Percentiles rank a stretch among this genome's conserved stretches.
These are phyloP conservation scores for Penicillium macrosclerotiorum DNA, from an alignment of 495 filamentous ascomycete genomes.

Conservation along the genomic window DNA sequence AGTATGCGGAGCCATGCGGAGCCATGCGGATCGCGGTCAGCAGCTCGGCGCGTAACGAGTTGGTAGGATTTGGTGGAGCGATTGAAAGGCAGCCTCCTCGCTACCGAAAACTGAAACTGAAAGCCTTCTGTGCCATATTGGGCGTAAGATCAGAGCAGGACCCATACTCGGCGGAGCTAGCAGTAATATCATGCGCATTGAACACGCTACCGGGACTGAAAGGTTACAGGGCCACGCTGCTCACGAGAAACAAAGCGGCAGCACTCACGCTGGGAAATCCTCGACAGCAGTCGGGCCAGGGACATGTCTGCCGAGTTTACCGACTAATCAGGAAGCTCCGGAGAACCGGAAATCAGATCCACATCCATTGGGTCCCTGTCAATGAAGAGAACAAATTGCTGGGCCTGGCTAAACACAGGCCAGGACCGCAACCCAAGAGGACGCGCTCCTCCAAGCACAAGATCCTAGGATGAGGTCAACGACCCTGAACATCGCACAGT, in stretches of 20 bases:
- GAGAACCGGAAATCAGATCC: conserved; percentile 19
- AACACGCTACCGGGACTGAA: conserved; percentile 10
- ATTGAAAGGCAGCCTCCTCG: conserved; percentile 12
- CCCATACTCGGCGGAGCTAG: conserved; percentile 12
- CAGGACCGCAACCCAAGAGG: conserved; percentile 15
- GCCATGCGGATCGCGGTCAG: conserved; percentile 10
- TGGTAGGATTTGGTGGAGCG: conserved; percentile 13
- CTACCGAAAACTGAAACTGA: conserved; percentile 12
- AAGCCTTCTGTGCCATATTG: conserved; percentile 8
- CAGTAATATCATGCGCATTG: conserved; percentile 4
- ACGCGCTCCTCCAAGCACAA: conserved; percentile 8
- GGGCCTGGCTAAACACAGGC: conserved; percentile 27
- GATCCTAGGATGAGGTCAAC: conserved; percentile 14
- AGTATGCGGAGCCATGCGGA: conserved; percentile 2
- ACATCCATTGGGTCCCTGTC: conserved; percentile 11
- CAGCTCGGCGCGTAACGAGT: conserved; percentile 13
- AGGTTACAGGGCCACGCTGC: conserved; percentile 7
- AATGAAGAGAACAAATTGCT: conserved; percentile 19
- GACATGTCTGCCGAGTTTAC: conserved; percentile 16
- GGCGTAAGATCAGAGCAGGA: conserved; percentile 12
- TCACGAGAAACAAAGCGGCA: conserved; percentile 18
- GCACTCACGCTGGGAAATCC: conserved; percentile 13
- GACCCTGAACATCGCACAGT: conserved; percentile 17
- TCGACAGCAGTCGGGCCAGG: conserved; percentile 21
- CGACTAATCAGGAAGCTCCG: conserved; percentile 18